Conservation (phyloP, 2,329 filamentous ascomycete species). For the Cladosporium colombiae region DNA sequence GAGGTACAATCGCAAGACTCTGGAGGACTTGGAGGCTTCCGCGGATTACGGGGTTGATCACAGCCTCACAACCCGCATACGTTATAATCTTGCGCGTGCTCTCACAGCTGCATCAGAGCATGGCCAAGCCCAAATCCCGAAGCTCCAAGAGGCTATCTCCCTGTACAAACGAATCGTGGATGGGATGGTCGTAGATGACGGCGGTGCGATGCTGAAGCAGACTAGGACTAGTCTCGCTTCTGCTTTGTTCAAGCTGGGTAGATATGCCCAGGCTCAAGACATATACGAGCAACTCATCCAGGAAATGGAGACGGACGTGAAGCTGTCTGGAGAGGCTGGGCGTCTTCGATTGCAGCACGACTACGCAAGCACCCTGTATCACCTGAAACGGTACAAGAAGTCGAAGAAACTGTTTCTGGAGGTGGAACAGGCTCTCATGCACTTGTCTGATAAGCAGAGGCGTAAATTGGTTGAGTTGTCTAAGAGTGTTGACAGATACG, state of each 20-base stretch:
- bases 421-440: not conserved
- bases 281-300: not conserved
- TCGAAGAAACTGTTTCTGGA: not conserved
- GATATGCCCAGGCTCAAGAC: not conserved
- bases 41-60: not conserved
- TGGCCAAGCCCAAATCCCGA: not conserved
- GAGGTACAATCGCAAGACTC: not conserved
- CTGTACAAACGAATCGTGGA: not conserved
- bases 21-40: not conserved
- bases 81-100: conserved; percentile 1
- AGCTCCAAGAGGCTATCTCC: not conserved
- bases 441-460: not conserved
- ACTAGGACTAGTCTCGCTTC: not conserved
- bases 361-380: not conserved
- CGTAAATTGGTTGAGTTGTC: not conserved
- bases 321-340: no score
- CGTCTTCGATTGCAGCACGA: not conserved
- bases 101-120: not conserved
- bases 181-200: not conserved
- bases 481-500: not conserved
- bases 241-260: not conserved
- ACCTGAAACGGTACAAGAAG: not conserved
- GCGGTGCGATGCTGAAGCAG: not conserved
- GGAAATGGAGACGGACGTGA: not conserved
- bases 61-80: not conserved